Evolutionary conservation across 2,329 filamentous ascomycete species (phyloP).

Genomic region (Alternaria gansuensis): DNA sequence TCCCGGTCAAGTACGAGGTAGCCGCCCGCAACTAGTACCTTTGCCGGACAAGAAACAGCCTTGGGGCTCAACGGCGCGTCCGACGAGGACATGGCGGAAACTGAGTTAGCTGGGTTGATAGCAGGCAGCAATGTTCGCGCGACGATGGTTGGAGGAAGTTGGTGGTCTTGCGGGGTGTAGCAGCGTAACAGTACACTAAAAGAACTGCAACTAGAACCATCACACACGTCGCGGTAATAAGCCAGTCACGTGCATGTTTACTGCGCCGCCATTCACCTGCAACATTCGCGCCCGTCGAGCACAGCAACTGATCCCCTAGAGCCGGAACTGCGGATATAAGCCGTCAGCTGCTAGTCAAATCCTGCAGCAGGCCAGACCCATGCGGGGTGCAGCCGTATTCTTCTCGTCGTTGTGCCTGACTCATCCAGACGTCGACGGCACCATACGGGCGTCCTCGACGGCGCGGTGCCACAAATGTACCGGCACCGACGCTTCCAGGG

Average conservation of each 20-base stretch:
- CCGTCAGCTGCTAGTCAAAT: constrained; percentile 32
- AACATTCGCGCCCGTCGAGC: constrained; percentile 13
- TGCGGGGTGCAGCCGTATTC: constrained; percentile 41
- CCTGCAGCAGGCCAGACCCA: constrained; percentile 29
- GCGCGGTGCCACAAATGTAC: constrained; percentile 33
- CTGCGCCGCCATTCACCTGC: constrained; percentile 16
- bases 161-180: constrained; percentile 30
- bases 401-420: constrained; percentile 41
- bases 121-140: constrained; percentile 27
- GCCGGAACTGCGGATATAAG: constrained; percentile 26
- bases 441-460: constrained; percentile 10
- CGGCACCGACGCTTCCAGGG: constrained; percentile 29
- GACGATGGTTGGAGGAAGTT: constrained; percentile 30
- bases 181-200: constrained; percentile 12
- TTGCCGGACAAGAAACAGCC: constrained; percentile 87
- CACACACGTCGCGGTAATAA: constrained; percentile 4
- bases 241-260: constrained; percentile 21
- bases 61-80: constrained; percentile 33
- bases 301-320: constrained; percentile 1
- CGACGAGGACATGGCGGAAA: constrained; percentile 21
- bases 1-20: constrained; percentile 91
- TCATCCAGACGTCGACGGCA: constrained; percentile 23
- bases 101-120: constrained; percentile 17
- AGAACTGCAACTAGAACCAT: constrained; percentile 6
- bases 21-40: constrained; percentile 92